Evolutionary conservation across 768 basidiomycete genomes (phyloP).

Genomic region (Sarcodon aspratus): DNA sequence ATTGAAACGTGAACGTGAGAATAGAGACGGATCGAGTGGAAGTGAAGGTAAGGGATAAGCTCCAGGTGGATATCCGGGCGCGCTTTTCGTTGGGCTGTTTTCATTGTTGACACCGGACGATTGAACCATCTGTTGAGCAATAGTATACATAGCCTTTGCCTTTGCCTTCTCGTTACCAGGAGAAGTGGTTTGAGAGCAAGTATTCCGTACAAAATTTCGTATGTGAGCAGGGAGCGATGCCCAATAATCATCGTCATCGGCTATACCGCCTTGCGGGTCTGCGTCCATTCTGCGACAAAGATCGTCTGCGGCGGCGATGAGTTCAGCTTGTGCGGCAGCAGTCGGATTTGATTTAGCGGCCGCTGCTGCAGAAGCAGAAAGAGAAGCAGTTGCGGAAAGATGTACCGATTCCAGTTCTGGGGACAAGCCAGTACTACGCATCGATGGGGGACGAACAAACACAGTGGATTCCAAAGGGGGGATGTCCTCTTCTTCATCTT

Average conservation of each 20-base stretch:
- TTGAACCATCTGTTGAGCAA: slow-evolving; percentile 56
- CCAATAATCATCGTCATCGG: slow-evolving; percentile 57
- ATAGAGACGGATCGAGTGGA: slow-evolving; percentile 41
- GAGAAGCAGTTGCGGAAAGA: slow-evolving; percentile 33
- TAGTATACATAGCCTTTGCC: slow-evolving; percentile 55
- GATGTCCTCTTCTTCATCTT: slow-evolving; percentile 13
- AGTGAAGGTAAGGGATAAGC: slow-evolving; percentile 23
- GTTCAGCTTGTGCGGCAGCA: slow-evolving; percentile 40
- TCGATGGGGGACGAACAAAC: slow-evolving; percentile 8
- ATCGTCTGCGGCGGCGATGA: slow-evolving; percentile 50
- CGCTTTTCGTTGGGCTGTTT: slow-evolving; percentile 17
- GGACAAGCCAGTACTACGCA: slow-evolving; percentile 22
- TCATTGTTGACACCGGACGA: slow-evolving; percentile 20
- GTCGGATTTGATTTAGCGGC: slow-evolving; percentile 18
- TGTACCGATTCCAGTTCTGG: slow-evolving; percentile 37
- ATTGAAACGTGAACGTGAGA: slow-evolving; percentile 41
- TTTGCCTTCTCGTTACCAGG: slow-evolving; percentile 26
- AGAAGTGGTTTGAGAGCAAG: slow-evolving; percentile 19
- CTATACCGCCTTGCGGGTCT: slow-evolving; percentile 19
- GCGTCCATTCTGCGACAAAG: slow-evolving; percentile 46
- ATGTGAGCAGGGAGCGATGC: slow-evolving; percentile 56
- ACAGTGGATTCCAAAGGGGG: slow-evolving; percentile 13
- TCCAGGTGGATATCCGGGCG: slow-evolving; percentile 28
- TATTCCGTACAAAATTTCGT: slow-evolving; percentile 50
- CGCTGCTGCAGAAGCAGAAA: slow-evolving; percentile 23